Percentiles rank a stretch among this genome's conserved stretches.
Conservation (phyloP, 2,329 filamentous ascomycete genomes). For the Fusarium pseudograminearum region DNA sequence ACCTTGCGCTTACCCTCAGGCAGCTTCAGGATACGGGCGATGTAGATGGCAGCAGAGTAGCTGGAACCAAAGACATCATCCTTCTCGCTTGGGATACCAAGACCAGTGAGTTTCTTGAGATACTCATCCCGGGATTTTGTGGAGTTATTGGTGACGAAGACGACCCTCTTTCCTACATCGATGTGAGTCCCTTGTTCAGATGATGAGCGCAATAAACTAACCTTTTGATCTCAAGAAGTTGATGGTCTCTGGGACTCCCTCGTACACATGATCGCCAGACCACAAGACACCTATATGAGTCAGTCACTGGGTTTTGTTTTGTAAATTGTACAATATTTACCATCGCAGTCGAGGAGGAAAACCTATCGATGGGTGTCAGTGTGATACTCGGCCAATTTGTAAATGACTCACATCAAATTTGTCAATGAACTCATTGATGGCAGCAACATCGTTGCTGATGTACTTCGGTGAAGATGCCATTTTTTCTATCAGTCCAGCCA, state of each 20-base stretch:
- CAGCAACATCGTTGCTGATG: slow-evolving; percentile 82
- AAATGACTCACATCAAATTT: slow-evolving; percentile 84
- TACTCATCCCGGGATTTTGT: slow-evolving; percentile 96
- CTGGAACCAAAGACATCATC: slow-evolving; percentile 97
- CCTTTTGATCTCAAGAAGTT: slow-evolving; percentile 85
- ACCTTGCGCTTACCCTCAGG: slow-evolving; percentile 88
- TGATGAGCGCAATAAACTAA: slow-evolving; percentile 51
- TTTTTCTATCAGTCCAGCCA: background rate
- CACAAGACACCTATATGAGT: slow-evolving; percentile 82
- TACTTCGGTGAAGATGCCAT: slow-evolving; percentile 63
- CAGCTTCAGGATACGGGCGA: slow-evolving; percentile 88
- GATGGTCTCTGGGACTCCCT: slow-evolving; percentile 86
- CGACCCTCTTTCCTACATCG: slow-evolving; percentile 81
- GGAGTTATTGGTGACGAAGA: slow-evolving; percentile 99
- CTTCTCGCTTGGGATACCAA: slow-evolving; percentile 82
- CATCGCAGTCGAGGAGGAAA: slow-evolving; percentile 97
- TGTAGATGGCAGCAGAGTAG: slow-evolving; percentile 96
- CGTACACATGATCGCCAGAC: slow-evolving; percentile 93
- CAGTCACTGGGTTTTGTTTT: background rate
- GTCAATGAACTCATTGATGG: slow-evolving; percentile 85
- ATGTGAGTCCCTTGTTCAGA: slow-evolving; percentile 18
- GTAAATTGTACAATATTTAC: slow-evolving; percentile 60
- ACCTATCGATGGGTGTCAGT: slow-evolving; percentile 64
- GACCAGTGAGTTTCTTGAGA: slow-evolving; percentile 84
- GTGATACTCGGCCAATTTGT: background rate